Percentiles rank a stretch among this genome's conserved stretches.
These are phyloP conservation scores for Colletotrichum gigasporum DNA, from an alignment of 2,329 filamentous ascomycete species.

Conservation along the genomic window DNA sequence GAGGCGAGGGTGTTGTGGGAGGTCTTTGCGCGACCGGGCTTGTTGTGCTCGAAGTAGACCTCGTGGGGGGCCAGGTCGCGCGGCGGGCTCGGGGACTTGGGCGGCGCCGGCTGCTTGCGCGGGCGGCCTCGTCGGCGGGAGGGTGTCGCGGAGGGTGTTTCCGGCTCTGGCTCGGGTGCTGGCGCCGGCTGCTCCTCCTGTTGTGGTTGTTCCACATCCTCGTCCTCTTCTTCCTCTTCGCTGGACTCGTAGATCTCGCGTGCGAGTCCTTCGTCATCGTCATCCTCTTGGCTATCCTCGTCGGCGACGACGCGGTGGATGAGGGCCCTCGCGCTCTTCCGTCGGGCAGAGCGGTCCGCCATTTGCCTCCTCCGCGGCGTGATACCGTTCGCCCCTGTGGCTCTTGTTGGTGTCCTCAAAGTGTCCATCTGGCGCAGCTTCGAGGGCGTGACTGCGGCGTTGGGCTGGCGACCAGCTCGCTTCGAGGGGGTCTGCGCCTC, in stretches of 20 bases:
- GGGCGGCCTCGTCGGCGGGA: slow-evolving; percentile 48
- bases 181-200: slow-evolving; percentile 40
- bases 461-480: slow-evolving; percentile 46
- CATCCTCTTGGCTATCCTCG: slow-evolving; percentile 75
- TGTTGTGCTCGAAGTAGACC: slow-evolving; percentile 92
- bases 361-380: slow-evolving; percentile 75
- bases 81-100: slow-evolving; percentile 80
- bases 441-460: slow-evolving; percentile 47
- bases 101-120: slow-evolving; percentile 54
- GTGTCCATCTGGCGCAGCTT: slow-evolving; percentile 41
- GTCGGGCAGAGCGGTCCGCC: slow-evolving; percentile 85
- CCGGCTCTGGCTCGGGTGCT: slow-evolving; percentile 40
- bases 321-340: slow-evolving; percentile 82
- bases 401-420: slow-evolving; percentile 51
- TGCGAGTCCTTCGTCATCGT: slow-evolving; percentile 70
- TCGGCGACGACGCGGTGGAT: slow-evolving; percentile 76
- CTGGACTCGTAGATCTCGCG: slow-evolving; percentile 73
- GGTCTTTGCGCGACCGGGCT: slow-evolving; percentile 81
- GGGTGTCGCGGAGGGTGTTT: slow-evolving; percentile 60
- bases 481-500: slow-evolving; percentile 45
- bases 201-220: slow-evolving; percentile 35
- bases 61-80: slow-evolving; percentile 87
- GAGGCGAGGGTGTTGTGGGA: slow-evolving; percentile 85
- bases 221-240: slow-evolving; percentile 57
- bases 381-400: slow-evolving; percentile 43